These are phyloP conservation scores for Darksidea phi DNA, from an alignment of 495 filamentous ascomycete species.

Conservation along the genomic window DNA sequence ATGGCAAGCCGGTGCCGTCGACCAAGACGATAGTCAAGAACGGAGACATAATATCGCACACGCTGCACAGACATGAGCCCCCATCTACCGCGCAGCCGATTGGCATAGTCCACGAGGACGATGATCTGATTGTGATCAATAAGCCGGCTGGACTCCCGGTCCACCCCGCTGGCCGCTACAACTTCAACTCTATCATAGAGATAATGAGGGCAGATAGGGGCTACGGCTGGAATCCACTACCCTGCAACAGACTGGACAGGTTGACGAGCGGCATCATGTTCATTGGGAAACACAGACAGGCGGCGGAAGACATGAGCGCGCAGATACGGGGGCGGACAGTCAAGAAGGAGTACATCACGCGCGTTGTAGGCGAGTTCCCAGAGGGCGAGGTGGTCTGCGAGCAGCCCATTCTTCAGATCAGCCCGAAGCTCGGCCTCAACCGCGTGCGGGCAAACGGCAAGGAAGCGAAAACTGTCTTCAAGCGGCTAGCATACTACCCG, in stretches of 20 bases:
- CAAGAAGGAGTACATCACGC: conserved; percentile 89
- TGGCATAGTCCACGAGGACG: conserved; percentile 81
- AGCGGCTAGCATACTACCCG: conserved; percentile 82
- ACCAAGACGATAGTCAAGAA: conserved; percentile 64
- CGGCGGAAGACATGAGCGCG: conserved; percentile 69
- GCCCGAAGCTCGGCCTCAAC: conserved; percentile 92
- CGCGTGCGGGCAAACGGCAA: conserved; percentile 91
- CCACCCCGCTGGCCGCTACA: conserved; percentile 90
- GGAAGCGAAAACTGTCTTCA: conserved; percentile 83
- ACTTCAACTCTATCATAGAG: conserved; percentile 90
- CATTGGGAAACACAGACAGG: conserved; percentile 77
- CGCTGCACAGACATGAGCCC: conserved; percentile 92
- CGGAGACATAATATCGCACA: conserved; percentile 86
- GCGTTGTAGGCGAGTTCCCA: conserved; percentile 88
- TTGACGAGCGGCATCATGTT: conserved; percentile 98
- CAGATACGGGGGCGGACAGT: conserved; percentile 75
- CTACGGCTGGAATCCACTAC: conserved; percentile 67
- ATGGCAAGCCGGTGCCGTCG: conserved; percentile 62
- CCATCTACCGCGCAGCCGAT: conserved; percentile 80
- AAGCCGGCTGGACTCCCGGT: conserved; percentile 95
- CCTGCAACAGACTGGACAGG: conserved; percentile 91
- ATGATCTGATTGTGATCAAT: conserved; percentile 90
- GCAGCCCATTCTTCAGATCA: conserved; percentile 89
- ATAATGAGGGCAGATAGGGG: conserved; percentile 81
- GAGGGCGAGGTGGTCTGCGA: conserved; percentile 76